Evolutionary conservation across 2,329 filamentous ascomycete genomes (phyloP), one percentile per base, ranked within the genome.

Genomic region (Leptographium galeiforme): DNA sequence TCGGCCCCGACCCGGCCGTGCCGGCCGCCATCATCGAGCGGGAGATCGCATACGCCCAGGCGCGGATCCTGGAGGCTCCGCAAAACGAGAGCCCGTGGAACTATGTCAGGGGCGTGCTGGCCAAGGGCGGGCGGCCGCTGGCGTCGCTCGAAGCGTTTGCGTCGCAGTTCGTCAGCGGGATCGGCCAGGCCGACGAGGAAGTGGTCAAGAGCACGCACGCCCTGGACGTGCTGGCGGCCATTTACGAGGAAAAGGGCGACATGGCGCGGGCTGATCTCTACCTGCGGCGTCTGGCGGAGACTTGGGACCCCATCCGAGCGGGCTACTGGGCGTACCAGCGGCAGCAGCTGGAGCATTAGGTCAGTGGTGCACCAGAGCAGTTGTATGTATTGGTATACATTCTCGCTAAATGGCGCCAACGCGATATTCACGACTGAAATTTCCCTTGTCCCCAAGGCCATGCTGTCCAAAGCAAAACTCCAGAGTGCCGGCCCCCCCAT

Each of bases 1-100:
- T 75, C 1, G 72, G 74, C 54, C 64, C 68, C 53, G 81, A 84
- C 60, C 68, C 73, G 4, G 67, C 73, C 48, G 73, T 88, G 3
- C 80, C 85, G 1, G 70, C 74, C 32, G 75, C 76, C 1, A 67
- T 89, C 8, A 70, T 93, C 46, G 79, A 89, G 57, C 74, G 85
- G 38, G 93, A 98, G 71, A 68, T 95, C 41, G 71, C 73, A 57
- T 94, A 84, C 64, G 81, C 86, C 8, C 77, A 88, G 70, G 73
- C 76, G 48, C 87, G 86, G 64, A 88, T 95, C 57, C 68, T 72
- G 38, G 72, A 85, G 57, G 89, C 90, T 43, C 93, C 93, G 47
- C 90, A 97, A 75, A 98, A 97, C 67, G 87, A 89, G 67, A 91
- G 87, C 60, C 79, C 89, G 1, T 98, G 93, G 93, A 93, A 89